Percentiles rank a stretch among this genome's conserved stretches.
Evolutionary conservation across 2,329 filamentous ascomycete genomes (phyloP).

Genomic region (Calcarisporium arbuscula): DNA sequence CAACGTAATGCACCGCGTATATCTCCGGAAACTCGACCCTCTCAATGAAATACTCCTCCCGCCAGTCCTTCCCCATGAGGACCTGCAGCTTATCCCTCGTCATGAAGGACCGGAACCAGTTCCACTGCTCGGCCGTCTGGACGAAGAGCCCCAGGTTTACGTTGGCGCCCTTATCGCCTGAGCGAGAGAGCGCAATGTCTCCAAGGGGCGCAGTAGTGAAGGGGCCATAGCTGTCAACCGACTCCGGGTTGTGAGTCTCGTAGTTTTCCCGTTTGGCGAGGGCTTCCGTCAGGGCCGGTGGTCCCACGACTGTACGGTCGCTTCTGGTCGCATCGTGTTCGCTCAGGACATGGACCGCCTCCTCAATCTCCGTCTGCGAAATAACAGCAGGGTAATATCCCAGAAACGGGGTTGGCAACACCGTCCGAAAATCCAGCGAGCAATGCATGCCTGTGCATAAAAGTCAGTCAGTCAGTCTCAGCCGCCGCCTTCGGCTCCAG

Average conservation of each 20-base stretch:
- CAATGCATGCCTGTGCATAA: conserved; percentile 34
- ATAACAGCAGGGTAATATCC: conserved; percentile 18
- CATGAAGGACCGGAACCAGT: conserved; percentile 37
- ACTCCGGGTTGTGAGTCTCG: conserved; percentile 11
- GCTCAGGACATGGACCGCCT: conserved; percentile 16
- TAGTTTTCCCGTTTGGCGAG: conserved; percentile 14
- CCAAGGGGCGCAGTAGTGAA: conserved; percentile 19
- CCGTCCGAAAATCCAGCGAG: conserved; percentile 34
- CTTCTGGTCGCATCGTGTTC: conserved; percentile 2
- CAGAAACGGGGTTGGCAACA: conserved; percentile 19
- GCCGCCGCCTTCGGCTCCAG: too few species aligned
- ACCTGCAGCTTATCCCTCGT: conserved; percentile 28
- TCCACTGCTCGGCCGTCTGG: conserved; percentile 34
- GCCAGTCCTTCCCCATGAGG: conserved; percentile 28
- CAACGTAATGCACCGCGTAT: conserved; percentile 42
- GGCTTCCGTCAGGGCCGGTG: conserved; percentile 13
- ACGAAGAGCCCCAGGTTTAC: conserved; percentile 41
- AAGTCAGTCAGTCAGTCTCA: too few species aligned
- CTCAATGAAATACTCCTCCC: conserved; percentile 29
- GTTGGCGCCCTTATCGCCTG: conserved; percentile 36
- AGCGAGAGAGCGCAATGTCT: conserved; percentile 22
- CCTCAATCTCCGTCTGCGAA: conserved; percentile 24
- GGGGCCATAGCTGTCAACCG: conserved; percentile 12
- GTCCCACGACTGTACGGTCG: conserved; percentile 9
- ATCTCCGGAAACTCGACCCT: conserved; percentile 40